These are phyloP conservation scores for Xenosphaeropsis pyriputrescens DNA, from an alignment of 2,329 filamentous ascomycete genomes.

Conservation along the genomic window DNA sequence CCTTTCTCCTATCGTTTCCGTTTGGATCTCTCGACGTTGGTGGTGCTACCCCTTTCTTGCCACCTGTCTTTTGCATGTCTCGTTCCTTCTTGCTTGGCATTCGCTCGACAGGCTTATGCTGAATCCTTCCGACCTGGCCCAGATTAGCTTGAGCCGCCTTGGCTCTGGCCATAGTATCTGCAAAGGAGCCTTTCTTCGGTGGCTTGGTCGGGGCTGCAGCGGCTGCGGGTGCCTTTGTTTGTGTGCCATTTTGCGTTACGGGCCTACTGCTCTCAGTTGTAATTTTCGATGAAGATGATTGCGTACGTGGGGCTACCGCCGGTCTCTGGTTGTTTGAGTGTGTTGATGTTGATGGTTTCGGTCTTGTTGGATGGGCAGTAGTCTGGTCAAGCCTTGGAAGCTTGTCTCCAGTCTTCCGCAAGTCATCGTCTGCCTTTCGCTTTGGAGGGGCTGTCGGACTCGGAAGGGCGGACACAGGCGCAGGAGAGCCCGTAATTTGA, in stretches of 20 bases:
- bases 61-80: constrained; percentile 12
- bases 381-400: constrained; percentile 19
- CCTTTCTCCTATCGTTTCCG: constrained; percentile 12
- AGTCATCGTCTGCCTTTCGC: constrained; percentile 41
- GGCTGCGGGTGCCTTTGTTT: constrained; percentile 8
- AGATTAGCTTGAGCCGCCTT: constrained; percentile 47
- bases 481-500: constrained; percentile 40
- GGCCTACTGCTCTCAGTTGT: neutral
- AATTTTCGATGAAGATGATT: neutral
- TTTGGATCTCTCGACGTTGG: constrained; percentile 9
- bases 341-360: constrained; percentile 3
- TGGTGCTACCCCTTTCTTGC: constrained; percentile 8
- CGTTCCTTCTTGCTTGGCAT: constrained; percentile 36
- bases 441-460: constrained; percentile 25
- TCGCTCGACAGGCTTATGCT: constrained; percentile 60
- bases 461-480: constrained; percentile 17
- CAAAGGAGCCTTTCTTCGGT: constrained; percentile 60
- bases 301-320: too few relatives aligned
- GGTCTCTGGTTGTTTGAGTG: neutral
- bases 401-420: constrained; percentile 26
- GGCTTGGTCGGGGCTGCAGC: constrained; percentile 12
- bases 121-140: constrained; percentile 54
- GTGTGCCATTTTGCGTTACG: constrained; percentile 9
- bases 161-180: constrained; percentile 59
- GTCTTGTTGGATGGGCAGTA: constrained; percentile 10